Evolutionary conservation across 768 basidiomycete genomes (phyloP), one percentile per base, ranked within the genome.

Genomic region (Astraeus odoratus): DNA sequence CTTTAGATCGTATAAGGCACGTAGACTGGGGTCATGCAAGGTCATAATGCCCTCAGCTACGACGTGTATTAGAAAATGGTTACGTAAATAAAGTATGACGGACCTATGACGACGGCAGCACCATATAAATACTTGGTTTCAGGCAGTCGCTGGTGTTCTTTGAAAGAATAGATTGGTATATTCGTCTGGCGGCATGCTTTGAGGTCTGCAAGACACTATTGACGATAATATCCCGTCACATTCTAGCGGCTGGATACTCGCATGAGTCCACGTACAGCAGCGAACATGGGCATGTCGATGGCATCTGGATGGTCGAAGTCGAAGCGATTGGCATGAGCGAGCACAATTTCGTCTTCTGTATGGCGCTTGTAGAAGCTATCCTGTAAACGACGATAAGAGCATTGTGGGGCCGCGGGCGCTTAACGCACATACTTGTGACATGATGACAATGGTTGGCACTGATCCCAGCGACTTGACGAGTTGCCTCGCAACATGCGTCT

Each of bases 131-230:
- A 94, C 60, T 91, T 86, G 23, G 75, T 82, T 53, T 90, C 84
- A 12, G 76, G 66, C 22, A 84, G 59, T 47, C 90, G 72, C 60
- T 96, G 92, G 65, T 99, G 96, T 51, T 87, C 74, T 20, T 78
- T 73, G 65, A 99, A 99, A 0, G 92, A 95, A 63, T 99, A 99
- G 6, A 95, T 78, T 0, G 96, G 95, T 48, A 97, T 90, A 65
- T 95, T 86, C 0, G 82, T 78, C 58, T 80, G 92, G 61, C 69
- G 80, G 59, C 90, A 88, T 5, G 78, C 71, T 62, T 93, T 96
- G 49, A 99, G 68, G 54, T 96, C 91, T 22, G 76, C 66, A 39
- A 98, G 63, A 59, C 94, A 96, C 86, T 96, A 45, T 19, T 25
- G 39, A 19, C 19, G 5, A 40, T 30, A 39, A 52, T 10, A 47